Percentiles rank a stretch among this genome's conserved stretches.
Conservation (phyloP, 305 asterid genomes). For the Fraxinus sp. region DNA sequence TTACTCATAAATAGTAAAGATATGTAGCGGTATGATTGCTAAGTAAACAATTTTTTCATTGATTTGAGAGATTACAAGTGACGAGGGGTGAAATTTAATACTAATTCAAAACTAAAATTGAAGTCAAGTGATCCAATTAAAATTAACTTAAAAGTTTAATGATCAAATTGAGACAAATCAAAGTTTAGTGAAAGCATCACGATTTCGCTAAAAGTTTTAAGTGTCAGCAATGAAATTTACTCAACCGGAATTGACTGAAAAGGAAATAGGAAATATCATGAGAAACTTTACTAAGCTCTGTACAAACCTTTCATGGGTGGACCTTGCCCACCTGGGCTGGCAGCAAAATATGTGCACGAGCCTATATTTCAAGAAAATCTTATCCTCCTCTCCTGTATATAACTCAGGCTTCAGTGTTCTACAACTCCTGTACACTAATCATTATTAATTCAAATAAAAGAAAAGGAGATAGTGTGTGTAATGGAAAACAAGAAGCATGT, state of each 20-base stretch:
- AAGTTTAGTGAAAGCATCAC: neutral
- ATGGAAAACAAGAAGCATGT: slow-evolving; percentile 33
- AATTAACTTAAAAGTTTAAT: too few relatives aligned
- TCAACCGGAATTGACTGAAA: neutral
- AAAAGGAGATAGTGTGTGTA: neutral
- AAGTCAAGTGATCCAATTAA: too few relatives aligned
- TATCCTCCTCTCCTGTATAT: neutral
- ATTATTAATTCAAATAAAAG: neutral
- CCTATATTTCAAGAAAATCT: neutral
- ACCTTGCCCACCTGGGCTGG: neutral
- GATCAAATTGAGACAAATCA: neutral
- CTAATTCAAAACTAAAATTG: too few relatives aligned
- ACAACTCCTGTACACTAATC: neutral
- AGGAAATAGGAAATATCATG: neutral
- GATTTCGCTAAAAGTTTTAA: too few relatives aligned
- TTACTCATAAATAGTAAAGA: neutral
- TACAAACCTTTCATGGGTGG: neutral
- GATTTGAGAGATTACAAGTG: too few relatives aligned
- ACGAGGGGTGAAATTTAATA: too few relatives aligned
- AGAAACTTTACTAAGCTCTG: neutral
- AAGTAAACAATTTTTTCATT: neutral
- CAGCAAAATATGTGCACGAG: neutral
- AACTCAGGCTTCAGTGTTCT: neutral
- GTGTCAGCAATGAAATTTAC: neutral
- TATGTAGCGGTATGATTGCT: neutral